These are phyloP conservation scores for Debaryomyces castellii DNA, from an alignment of 805 yeast species.

Conservation along the genomic window DNA sequence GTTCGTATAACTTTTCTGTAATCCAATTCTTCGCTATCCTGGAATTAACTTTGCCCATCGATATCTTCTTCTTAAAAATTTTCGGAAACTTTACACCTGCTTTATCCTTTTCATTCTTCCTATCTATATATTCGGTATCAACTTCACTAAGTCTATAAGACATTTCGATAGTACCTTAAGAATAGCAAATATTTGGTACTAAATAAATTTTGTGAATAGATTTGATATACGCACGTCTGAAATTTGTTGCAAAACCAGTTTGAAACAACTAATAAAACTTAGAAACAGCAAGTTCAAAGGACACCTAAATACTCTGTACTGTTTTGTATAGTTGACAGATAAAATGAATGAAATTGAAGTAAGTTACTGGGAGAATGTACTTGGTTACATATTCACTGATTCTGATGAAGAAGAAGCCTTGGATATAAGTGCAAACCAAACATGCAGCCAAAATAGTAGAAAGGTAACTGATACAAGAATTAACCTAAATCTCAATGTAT, in stretches of 20 bases:
- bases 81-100: constrained; percentile 30
- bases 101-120: constrained; percentile 11
- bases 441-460: too few species aligned
- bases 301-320: too few species aligned
- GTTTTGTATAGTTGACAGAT: too few species aligned
- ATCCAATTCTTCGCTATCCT: constrained; percentile 44
- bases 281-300: too few species aligned
- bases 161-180: constrained; percentile 8
- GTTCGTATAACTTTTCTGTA: constrained; percentile 24
- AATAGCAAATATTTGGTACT: background rate
- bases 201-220: background rate
- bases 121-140: constrained; percentile 12
- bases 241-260: background rate
- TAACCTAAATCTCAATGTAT: background rate
- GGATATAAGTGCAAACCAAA: background rate
- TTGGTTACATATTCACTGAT: background rate
- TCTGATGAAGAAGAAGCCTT: background rate
- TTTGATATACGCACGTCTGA: background rate
- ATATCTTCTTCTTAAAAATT: constrained; percentile 32
- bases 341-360: background rate
- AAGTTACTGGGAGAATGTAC: background rate
- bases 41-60: constrained; percentile 38
- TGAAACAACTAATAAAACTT: background rate
- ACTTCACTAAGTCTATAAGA: constrained; percentile 16
- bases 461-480: too few species aligned